Conservation (phyloP, 2,329 filamentous ascomycete genomes). For the Penicillium thymicola region DNA sequence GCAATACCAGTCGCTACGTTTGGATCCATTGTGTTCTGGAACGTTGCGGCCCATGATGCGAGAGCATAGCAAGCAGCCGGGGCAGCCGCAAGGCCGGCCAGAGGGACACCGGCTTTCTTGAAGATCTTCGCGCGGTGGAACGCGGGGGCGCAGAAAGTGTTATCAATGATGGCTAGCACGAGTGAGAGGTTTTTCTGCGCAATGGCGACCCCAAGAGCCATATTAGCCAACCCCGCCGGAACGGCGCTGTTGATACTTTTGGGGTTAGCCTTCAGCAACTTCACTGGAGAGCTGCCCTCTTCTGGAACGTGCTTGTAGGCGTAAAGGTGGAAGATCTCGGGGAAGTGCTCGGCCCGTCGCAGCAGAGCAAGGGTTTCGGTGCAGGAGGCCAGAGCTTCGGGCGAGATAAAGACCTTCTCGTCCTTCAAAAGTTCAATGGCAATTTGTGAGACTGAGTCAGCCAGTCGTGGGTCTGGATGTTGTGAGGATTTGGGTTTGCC, state of each 20-base stretch:
- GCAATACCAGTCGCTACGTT: slow-evolving; percentile 71
- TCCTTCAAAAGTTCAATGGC: slow-evolving; percentile 71
- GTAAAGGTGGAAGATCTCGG: slow-evolving; percentile 76
- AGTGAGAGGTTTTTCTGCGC: slow-evolving; percentile 72
- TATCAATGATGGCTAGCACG: slow-evolving; percentile 73
- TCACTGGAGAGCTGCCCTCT: slow-evolving; percentile 56
- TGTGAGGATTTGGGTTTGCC: slow-evolving; percentile 24
- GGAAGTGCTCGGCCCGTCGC: slow-evolving; percentile 70
- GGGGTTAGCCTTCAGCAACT: slow-evolving; percentile 63
- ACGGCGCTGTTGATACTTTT: slow-evolving; percentile 69
- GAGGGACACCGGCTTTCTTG: slow-evolving; percentile 39
- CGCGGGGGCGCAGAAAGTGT: slow-evolving; percentile 47
- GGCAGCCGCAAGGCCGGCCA: slow-evolving; percentile 38
- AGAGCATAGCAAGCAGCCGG: slow-evolving; percentile 58
- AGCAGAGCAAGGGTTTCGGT: slow-evolving; percentile 72
- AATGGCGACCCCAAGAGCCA: slow-evolving; percentile 76
- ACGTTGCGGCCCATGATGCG: slow-evolving; percentile 62
- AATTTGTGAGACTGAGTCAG: slow-evolving; percentile 49
- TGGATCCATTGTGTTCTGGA: slow-evolving; percentile 75
- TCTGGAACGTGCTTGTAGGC: slow-evolving; percentile 74
- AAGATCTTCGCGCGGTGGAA: slow-evolving; percentile 45
- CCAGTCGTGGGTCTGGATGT: slow-evolving; percentile 35
- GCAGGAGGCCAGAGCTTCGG: slow-evolving; percentile 68
- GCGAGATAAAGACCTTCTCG: slow-evolving; percentile 75
- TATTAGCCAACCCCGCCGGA: slow-evolving; percentile 64